These are phyloP conservation scores for Candida labiduridarum DNA, from an alignment of 1,139 yeast genomes.

Conservation along the genomic window DNA sequence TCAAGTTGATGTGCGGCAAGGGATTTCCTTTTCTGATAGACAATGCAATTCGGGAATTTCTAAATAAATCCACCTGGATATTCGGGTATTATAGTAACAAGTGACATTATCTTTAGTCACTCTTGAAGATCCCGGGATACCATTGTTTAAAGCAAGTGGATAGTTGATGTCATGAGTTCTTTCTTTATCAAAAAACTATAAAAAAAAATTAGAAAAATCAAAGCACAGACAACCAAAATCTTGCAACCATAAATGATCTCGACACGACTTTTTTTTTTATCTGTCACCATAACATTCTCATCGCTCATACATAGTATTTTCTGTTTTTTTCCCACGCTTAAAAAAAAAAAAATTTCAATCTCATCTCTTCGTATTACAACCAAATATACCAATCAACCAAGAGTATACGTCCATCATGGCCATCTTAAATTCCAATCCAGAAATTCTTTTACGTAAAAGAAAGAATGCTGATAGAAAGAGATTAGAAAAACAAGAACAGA, in stretches of 20 bases:
- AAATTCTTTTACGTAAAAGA: conserved; percentile 72
- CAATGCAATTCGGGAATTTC: too few relatives aligned
- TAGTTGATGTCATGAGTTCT: not conserved
- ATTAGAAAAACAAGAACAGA: conserved; percentile 60
- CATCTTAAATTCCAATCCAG: conserved; percentile 69
- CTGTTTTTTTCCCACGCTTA: not conserved
- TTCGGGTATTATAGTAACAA: not conserved
- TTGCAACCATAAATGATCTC: not conserved
- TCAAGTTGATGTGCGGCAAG: not conserved
- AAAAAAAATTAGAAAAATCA: not conserved
- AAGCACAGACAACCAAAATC: not conserved
- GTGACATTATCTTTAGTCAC: too few relatives aligned
- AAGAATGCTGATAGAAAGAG: conserved; percentile 75
- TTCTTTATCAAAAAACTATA: not conserved
- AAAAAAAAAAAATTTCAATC: conserved; percentile 6
- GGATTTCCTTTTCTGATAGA: not conserved
- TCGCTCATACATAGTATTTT: not conserved
- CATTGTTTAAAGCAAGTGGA: too few relatives aligned
- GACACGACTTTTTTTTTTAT: not conserved
- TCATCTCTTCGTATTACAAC: conserved; percentile 4
- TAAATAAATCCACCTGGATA: not conserved
- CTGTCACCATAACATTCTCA: not conserved
- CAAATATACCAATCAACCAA: not conserved
- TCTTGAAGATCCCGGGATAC: too few relatives aligned
- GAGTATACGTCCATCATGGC: conserved; percentile 33